Base-by-base conservation (phyloP, 2,329 filamentous ascomycete species). In the Trichoderma endophyticum region DNA sequence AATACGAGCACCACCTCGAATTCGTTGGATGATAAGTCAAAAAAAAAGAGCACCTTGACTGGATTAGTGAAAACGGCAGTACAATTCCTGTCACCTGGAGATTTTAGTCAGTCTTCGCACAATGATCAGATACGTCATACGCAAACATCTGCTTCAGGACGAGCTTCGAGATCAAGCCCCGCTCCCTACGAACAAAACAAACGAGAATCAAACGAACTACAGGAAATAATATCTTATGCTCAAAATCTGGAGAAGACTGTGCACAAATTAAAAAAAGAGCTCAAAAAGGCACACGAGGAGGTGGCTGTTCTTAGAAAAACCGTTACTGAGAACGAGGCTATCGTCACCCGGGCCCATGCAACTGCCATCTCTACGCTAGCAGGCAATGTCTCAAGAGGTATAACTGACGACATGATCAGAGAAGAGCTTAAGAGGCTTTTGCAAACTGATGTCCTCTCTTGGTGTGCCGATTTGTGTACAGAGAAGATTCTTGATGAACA, bases 41-140 rank as follows among this genome's bases (percentile, higher is more conserved):
- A 1, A 0, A 39, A 18, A 39, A 18, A 3, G 15, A 18, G 15
- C 1, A 34, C 32, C 3, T 34, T 34, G 11, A 32, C 32, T 12
- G 32, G 32, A 11, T 9, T 32, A 32, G 32, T 32, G 32, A 34
- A 34, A 34, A 34, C 32, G 32, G 32, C 32, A 34, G 8, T 14
- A 15, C 36, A 39, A 7, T 4, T 18, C 1, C 0, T 39, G 1
- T 39, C 15, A 39, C 6, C 15, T 6, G 15, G 36, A 39, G 36
- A 39, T 2, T 18, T 14, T 18, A 2, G 6, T 8, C 1, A 2
- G 36, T 39, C 36, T 0, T 2, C 0, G 36, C 14, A 39, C 3
- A 39, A 39, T 6, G 36, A 39, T 8, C 36, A 39, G 15, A 39
- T 3, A 2, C 36, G 36, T 15, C 0, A 1, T 18, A 39, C 15